Percentiles rank a stretch among this genome's conserved stretches.
phyloP scores from a whole-genome alignment of 2,329 filamentous ascomycete genomes.

The Hymenoscyphus fraxineus region DNA sequence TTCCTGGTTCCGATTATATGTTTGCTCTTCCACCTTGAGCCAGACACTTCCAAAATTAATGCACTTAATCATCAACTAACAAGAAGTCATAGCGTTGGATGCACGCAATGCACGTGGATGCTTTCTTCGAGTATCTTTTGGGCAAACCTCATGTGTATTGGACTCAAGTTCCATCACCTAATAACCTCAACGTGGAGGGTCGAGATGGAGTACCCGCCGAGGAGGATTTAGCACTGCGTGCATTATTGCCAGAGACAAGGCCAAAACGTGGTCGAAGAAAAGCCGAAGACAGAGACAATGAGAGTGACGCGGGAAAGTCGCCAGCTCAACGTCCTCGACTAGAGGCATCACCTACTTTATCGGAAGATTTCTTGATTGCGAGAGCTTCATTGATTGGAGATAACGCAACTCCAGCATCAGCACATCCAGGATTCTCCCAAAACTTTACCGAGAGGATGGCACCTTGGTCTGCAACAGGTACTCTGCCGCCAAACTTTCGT shows the following conservation, averaged over 20 bases:
- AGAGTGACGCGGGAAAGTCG: conserved; percentile 49
- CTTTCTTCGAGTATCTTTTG: conserved; percentile 88
- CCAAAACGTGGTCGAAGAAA: conserved; percentile 61
- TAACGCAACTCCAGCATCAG: conserved; percentile 39
- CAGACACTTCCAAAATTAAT: background rate
- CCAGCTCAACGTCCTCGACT: conserved; percentile 60
- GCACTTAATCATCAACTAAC: conserved; percentile 6
- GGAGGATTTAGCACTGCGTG: conserved; percentile 83
- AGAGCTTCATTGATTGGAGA: conserved; percentile 36
- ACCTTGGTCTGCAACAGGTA: conserved; percentile 30
- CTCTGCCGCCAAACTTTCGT: conserved; percentile 34
- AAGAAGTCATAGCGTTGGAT: conserved; percentile 70
- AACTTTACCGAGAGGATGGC: conserved; percentile 25
- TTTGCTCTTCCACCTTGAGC: background rate
- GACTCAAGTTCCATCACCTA: conserved; percentile 64
- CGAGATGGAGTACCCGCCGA: conserved; percentile 81
- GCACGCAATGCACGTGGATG: conserved; percentile 92
- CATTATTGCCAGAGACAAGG: conserved; percentile 72
- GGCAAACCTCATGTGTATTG: conserved; percentile 77
- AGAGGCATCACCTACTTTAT: conserved; percentile 45
- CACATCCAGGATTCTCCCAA: conserved; percentile 32
- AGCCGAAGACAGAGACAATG: conserved; percentile 52
- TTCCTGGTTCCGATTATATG: background rate
- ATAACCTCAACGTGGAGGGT: conserved; percentile 59
- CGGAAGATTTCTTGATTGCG: conserved; percentile 39